Conservation (phyloP, 2,329 filamentous ascomycete genomes). For the Paecilomyces variotii region DNA sequence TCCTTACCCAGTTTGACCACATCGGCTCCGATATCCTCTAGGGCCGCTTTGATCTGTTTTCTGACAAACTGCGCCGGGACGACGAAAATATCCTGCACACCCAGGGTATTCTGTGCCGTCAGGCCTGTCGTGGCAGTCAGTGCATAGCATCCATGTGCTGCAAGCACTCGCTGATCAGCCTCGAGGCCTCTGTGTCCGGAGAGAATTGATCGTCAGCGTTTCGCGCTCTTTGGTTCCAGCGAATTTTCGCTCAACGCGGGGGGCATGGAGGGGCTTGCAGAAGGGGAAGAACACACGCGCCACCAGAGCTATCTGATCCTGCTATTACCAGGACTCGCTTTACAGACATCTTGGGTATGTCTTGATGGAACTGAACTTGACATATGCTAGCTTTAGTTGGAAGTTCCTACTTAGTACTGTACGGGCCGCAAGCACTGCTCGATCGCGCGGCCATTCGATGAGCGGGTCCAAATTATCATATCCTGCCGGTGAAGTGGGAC, state of each 20-base stretch:
- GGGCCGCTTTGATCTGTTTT: conserved; percentile 76
- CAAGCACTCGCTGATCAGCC: conserved; percentile 90
- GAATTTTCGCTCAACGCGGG: background rate
- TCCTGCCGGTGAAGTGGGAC: background rate
- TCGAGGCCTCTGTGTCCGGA: conserved; percentile 66
- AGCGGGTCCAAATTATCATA: background rate
- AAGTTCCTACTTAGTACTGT: background rate
- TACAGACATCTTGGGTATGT: conserved; percentile 20
- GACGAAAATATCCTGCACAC: conserved; percentile 72
- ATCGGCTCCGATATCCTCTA: conserved; percentile 78
- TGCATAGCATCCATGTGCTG: conserved; percentile 86
- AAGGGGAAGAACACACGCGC: conserved; percentile 52
- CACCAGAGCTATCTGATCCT: conserved; percentile 83
- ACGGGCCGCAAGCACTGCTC: background rate
- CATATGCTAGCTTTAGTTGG: background rate
- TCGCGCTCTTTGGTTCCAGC: background rate
- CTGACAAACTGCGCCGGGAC: conserved; percentile 70
- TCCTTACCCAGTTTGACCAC: conserved; percentile 79
- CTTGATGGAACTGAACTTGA: background rate
- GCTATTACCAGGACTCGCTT: conserved; percentile 69
- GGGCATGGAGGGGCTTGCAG: background rate
- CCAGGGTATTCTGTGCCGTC: conserved; percentile 90
- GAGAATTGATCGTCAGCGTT: conserved; percentile 11
- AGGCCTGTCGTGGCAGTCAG: conserved; percentile 93
- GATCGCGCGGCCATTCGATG: background rate